Conservation (phyloP, 768 basidiomycete species). For the Holtermannia corniformis region DNA sequence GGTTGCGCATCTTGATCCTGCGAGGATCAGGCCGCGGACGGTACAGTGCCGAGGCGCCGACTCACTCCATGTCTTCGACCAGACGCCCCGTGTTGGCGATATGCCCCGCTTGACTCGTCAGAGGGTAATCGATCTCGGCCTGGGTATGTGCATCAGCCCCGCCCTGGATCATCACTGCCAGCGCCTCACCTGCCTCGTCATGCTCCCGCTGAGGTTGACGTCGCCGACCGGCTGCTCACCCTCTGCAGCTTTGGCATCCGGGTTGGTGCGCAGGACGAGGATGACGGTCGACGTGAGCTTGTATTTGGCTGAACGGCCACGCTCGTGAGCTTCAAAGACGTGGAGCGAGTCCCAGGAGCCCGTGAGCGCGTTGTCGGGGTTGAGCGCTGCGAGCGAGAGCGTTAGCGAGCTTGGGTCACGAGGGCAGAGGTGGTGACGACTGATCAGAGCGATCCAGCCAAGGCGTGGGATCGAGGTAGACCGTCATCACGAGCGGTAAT, state of each 20-base stretch:
- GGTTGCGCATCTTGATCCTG: constrained; percentile 86
- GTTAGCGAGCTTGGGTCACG: neutral
- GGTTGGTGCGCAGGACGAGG: constrained; percentile 67
- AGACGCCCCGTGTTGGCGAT: constrained; percentile 87
- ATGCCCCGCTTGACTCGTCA: constrained; percentile 72
- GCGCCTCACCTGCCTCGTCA: constrained; percentile 91
- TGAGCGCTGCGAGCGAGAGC: neutral
- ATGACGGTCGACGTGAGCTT: constrained; percentile 96
- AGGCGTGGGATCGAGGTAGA: neutral
- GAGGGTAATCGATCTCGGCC: constrained; percentile 77
- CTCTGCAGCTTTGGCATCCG: constrained; percentile 18
- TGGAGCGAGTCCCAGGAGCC: constrained; percentile 98
- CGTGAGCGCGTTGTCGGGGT: constrained; percentile 29
- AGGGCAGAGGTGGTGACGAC: neutral
- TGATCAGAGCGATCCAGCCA: too few species aligned
- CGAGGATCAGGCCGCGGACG: too few species aligned
- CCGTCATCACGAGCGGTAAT: too few species aligned
- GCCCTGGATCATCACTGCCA: neutral
- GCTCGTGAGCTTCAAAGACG: constrained; percentile 88
- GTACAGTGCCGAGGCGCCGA: neutral
- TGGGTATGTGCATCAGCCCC: constrained; percentile 33
- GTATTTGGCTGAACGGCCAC: constrained; percentile 86
- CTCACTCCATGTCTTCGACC: constrained; percentile 91
- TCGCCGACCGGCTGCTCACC: constrained; percentile 44
- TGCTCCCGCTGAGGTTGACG: constrained; percentile 72